Base-by-base conservation (phyloP, 176 grass and related monocot genomes). In the Avena atlantica region DNA sequence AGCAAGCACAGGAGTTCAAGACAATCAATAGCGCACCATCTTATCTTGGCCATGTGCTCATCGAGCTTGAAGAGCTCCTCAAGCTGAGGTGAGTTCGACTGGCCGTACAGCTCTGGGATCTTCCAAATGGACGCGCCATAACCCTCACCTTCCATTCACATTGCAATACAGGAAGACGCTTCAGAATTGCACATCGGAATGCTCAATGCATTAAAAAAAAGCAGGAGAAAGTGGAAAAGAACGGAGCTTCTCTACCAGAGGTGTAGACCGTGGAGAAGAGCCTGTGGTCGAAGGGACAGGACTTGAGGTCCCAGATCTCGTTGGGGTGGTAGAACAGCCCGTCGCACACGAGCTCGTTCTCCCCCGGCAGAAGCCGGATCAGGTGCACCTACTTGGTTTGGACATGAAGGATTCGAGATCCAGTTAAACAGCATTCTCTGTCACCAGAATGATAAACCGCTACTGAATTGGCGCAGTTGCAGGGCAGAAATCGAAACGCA, bases 231-330 rank as follows among this genome's bases (percentile, higher is more conserved):
- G 65, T 56, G 44, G 24, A 2, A 64, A 78, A 78, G n/a, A 16
- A 24, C 20, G 78, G n/a, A 60, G 10, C 61, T 77, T 70, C 62
- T 86, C 83, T 88, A 99, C 97, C 97, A 81, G 92, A 99, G 24
- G 97, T 94, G 83, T 90, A 99, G 70, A 96, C 92, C 23, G 97
- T 96, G 76, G 97, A 99, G 70, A 99, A 93, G 53, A 96, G 85
- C 80, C 86, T 99, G 53, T 87, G 86, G 90, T 99, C 90, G 73
- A 91, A 99, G 51, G 97, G 97, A 80, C 97, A 96, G 9, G 97
- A 99, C 76, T 96, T 96, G 62, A 99, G 97, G 90, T 99, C 92
- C 94, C 97, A 99, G 89, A 99, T 99, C 94, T 99, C 97, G 83
- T 93, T 94, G 50, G 90, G 97, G 71, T 99, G 97, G 90, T 99